phyloP scores from a whole-genome alignment of 768 basidiomycete species.

The Sarcomyxa edulis region DNA sequence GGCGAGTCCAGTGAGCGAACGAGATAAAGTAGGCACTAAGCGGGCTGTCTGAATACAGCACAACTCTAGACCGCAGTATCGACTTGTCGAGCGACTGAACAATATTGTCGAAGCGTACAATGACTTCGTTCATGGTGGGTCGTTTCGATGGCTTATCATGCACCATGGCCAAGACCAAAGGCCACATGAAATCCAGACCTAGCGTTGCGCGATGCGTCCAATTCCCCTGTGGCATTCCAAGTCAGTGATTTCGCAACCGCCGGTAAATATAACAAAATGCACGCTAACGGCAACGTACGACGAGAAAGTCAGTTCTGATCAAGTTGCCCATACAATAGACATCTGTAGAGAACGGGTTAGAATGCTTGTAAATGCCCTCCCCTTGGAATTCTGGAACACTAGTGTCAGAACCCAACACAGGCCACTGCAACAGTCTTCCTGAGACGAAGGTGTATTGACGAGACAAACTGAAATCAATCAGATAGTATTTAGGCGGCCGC shows the following conservation, averaged over 20 bases:
- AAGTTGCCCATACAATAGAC: conserved; percentile 29
- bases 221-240: no score
- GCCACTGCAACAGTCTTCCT: conserved; percentile 18
- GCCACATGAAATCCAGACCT: conserved; percentile 20
- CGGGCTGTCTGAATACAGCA: conserved; percentile 9
- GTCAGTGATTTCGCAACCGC: no score
- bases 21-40: conserved; percentile 8
- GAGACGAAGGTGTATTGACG: conserved; percentile 18
- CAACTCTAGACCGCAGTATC: conserved; percentile 25
- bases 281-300: conserved; percentile 8
- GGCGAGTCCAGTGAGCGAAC: conserved; percentile 18
- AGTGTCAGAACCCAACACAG: conserved; percentile 33
- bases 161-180: conserved; percentile 24
- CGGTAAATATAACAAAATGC: background rate
- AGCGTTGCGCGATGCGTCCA: background rate
- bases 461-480: conserved; percentile 26
- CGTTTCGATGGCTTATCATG: conserved; percentile 23
- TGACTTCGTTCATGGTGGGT: conserved; percentile 23
- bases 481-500: conserved; percentile 20
- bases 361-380: conserved; percentile 10
- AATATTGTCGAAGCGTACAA: conserved; percentile 19
- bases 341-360: conserved; percentile 29
- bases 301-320: conserved; percentile 11
- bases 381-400: conserved; percentile 28
- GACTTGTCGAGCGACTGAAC: conserved; percentile 11